Evolutionary conservation across 1,284 basidiomycete species (phyloP), one percentile per base, ranked within the genome.

Genomic region (Phlebopus sp.): DNA sequence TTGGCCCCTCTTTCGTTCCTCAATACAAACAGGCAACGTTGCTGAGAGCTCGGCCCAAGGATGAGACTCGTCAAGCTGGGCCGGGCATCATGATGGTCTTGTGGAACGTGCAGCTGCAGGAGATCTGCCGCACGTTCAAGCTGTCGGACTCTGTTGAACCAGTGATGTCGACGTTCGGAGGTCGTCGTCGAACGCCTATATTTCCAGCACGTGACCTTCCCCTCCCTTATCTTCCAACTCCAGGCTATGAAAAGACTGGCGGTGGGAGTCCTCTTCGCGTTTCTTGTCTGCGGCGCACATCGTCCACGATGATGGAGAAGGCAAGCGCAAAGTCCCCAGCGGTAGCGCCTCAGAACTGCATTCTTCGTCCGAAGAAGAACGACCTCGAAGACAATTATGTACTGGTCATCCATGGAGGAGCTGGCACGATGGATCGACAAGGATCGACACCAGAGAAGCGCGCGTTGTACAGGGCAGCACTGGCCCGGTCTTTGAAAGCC

Each of bases 401-500:
- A 29, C 73, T 91, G 0, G 83, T 87, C 40, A 81, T 90, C 50
- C 88, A 91, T 64, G 88, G 88, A 40, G 88, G 88, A n/a, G 85
- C 86, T 2, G 84, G 86, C 4, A 82, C 77, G 1, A 83, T 90
- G 74, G 68, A 69, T 25, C 76, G 72, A 49, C 65, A 74, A 23
- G 64, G 65, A n/a, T 80, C 81, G n/a, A 84, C 85, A 2, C 82
- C 81, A 2, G 80, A 82, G 47, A 71, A 83, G 55, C 75, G 75
- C 25, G 75, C 75, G 9, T 65, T 67, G 43, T 90, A 90, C 67
- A 81, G 77, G 55, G 63, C 68, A 1, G 78, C 72, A 1, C 68
- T 92, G 32, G 63, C 66, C 15, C 61, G 66, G 3, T 81, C 88
- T 0, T 70, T 92, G 34, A 54, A 68, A 29, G 78, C 78, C 4